Evolutionary conservation across 2,329 filamentous ascomycete species (phyloP), one percentile per base, ranked within the genome.

Genomic region (Colletotrichum filicis): DNA sequence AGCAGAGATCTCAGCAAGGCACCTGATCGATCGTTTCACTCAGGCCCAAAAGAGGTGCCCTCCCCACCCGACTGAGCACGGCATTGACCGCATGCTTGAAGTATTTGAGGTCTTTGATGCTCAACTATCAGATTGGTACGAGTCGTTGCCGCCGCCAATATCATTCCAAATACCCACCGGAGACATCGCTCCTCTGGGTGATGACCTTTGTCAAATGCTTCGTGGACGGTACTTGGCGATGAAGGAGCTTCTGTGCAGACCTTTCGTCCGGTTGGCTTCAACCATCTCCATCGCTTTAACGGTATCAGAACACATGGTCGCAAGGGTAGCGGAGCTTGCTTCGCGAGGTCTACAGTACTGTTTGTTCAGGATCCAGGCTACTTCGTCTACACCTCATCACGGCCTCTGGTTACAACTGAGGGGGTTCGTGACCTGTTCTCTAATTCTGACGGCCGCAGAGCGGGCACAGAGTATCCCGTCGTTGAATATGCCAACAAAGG

Each of bases 111-210:
- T 68, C 3, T 67, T 71, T 19, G 73, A 75, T 11, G 58, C 66
- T n/a, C 73, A 75, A 35, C 19, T 75, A 42, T 59, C 66, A 26
- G 66, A 71, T 60, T 75, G 73, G 73, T 71, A 75, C 30, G 62
- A 62, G 19, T 66, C 67, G 2, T 28, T 75, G 22, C 71, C 73
- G 0, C 62, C 66, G 0, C 32, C 71, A 1, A 61, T 75, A 35
- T 73, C 66, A 1, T 75, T 75, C 22, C 66, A 75, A 24, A 35
- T 74, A 8, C 73, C 73, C 2, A 32, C 9, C 1, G 73, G 66
- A 0, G 63, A 66, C 8, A 46, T 74, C 6, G 46, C 37, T 2
- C 73, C 73, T 2, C 53, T 74, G 3, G 62, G 58, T 1, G 73
- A 75, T 6, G 73, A 75, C 28, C 4, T 75, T 4, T 74, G 71